phyloP scores from a whole-genome alignment of 306 rosid species.

The Purshia tridentata region DNA sequence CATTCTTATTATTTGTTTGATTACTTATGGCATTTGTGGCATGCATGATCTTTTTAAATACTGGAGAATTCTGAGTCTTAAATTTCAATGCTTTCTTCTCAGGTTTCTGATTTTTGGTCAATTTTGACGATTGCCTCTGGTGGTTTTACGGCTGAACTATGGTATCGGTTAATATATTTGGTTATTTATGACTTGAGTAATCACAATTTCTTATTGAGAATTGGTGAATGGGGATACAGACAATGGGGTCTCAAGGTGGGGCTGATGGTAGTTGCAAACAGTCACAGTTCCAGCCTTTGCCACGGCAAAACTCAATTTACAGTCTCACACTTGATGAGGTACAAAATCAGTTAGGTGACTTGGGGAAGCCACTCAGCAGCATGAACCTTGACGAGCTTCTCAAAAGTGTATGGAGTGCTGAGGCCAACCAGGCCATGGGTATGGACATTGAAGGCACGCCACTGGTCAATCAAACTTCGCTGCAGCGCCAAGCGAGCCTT shows the following conservation, averaged over 20 bases:
- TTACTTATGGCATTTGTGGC: not conserved
- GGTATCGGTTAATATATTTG: constrained; percentile 14
- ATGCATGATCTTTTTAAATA: not conserved
- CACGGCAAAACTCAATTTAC: constrained; percentile 72
- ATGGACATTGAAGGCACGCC: constrained; percentile 46
- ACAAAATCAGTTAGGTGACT: constrained; percentile 85
- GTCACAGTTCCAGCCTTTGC: constrained; percentile 59
- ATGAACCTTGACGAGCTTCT: constrained; percentile 99
- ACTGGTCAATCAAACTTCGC: constrained; percentile 45
- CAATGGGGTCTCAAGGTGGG: constrained; percentile 83
- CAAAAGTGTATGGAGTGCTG: constrained; percentile 77
- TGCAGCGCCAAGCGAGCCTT: constrained; percentile 72
- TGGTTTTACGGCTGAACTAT: constrained; percentile 12
- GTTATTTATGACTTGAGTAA: constrained; percentile 22
- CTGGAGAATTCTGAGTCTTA: not conserved
- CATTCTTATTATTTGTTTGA: not conserved
- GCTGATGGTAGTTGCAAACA: constrained; percentile 68
- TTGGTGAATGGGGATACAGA: constrained; percentile 56
- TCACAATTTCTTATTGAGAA: constrained; percentile 25
- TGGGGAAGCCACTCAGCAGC: constrained; percentile 87
- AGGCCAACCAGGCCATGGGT: constrained; percentile 61
- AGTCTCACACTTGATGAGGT: constrained; percentile 89
- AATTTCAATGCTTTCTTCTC: not conserved
- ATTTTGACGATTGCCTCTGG: constrained; percentile 4
- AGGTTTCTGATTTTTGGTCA: constrained; percentile 14